These are phyloP conservation scores for Gynandropsis gynandra DNA, from an alignment of 345 rosid species.

Conservation along the genomic window DNA sequence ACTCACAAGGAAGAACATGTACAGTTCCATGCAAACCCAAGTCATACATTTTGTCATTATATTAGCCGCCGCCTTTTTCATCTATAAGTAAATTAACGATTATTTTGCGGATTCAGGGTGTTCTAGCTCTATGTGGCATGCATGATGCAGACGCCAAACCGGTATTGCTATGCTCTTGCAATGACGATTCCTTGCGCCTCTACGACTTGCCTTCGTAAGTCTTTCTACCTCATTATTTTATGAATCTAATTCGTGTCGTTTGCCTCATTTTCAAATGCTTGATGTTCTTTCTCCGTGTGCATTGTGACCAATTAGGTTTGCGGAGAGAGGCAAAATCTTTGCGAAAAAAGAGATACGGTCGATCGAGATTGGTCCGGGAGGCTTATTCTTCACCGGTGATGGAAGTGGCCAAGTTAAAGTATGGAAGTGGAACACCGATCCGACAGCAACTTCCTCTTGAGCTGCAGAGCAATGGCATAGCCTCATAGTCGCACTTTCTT, in stretches of 20 bases:
- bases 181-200: constrained; percentile 57
- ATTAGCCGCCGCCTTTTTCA: background rate
- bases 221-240: background rate
- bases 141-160: constrained; percentile 81
- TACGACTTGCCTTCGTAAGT: constrained; percentile 97
- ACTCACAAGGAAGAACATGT: constrained; percentile 90
- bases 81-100: constrained; percentile 6
- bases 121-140: constrained; percentile 71
- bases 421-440: constrained; percentile 64
- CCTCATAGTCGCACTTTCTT: background rate
- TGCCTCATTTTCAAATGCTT: no score
- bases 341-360: constrained; percentile 78
- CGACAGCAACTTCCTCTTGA: constrained; percentile 30
- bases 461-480: background rate
- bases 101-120: constrained; percentile 44
- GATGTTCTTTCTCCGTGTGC: no score
- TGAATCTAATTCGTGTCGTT: background rate
- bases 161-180: constrained; percentile 69
- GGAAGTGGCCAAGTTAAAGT: constrained; percentile 91
- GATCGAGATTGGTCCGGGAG: constrained; percentile 71
- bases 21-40: constrained; percentile 21
- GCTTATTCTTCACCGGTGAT: constrained; percentile 88
- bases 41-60: background rate
- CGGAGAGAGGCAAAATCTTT: constrained; percentile 85
- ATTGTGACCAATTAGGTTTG: constrained; percentile 39